Evolutionary conservation across 176 grass and related monocot genomes (phyloP), one percentile per base, ranked within the genome.

Genomic region (Stipa capillata): DNA sequence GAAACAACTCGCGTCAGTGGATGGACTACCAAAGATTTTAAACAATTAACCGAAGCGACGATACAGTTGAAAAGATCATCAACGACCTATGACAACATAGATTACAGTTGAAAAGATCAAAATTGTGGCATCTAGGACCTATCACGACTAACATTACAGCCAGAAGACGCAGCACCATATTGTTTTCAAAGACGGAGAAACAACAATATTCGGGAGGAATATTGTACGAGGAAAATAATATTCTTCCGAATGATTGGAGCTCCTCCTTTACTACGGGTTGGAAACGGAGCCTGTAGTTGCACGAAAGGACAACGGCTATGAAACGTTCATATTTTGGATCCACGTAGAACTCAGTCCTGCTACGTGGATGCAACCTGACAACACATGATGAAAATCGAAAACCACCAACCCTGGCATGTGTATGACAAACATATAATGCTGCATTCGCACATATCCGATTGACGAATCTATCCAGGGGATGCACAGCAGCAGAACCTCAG

Each of bases 1-100:
- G 21, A 79, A 59, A 88, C 81, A 84, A 56, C 50, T 27, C 29
- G 12, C 17, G 42, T 61, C 35, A 58, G 66, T 32, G 56, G 65
- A 50, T 6, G 31, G 9, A 44, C 66, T 48, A 31, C 54, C 25
- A 32, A 73, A 72, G 12, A 64, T 32, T 23, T 32, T 71, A 17
- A 44, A 14, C 7, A 23, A 49, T 41, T 73, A 14, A 53, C 76
- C 35, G 32, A 52, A 36, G 39, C 31, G 67, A 75, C 27, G 32
- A 41, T 40, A 14, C 18, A 42, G 74, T 79, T 79, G 59, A 84
- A 67, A 59, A 42, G 8, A 73, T 79, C 57, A 31, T 44, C 12
- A 64, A 5, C 58, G 47, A 6, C 79, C 45, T 57, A 41, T 12
- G 15, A 79, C 50, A 81, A 3, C 48, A 18, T 57, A 47, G 28